Evolutionary conservation across 1,284 basidiomycete species (phyloP).

Genomic region (Takashimella koratensis): DNA sequence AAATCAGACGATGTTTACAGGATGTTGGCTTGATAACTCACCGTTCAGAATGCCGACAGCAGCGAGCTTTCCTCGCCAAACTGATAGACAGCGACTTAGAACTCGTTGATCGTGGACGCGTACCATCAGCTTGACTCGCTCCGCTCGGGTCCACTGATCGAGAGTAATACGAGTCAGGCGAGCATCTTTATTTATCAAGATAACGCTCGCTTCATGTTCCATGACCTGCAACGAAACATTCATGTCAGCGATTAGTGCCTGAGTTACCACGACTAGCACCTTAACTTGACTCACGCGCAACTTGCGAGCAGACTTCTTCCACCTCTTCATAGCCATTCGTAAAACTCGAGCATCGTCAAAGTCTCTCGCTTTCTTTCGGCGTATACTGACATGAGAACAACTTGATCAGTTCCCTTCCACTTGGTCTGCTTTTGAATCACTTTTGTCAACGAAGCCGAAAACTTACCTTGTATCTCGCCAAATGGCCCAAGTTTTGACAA

Average conservation of each 20-base stretch:
- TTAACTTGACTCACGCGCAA: neutral
- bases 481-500: slow-evolving; percentile 17
- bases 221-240: neutral
- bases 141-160: slow-evolving; percentile 10
- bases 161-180: slow-evolving; percentile 10
- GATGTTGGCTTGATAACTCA: neutral
- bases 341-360: slow-evolving; percentile 9
- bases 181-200: slow-evolving; percentile 7
- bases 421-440: no score
- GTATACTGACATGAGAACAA: no score
- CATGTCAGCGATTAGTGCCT: no score
- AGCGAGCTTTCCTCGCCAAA: slow-evolving; percentile 9
- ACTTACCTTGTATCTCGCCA: slow-evolving; percentile 24
- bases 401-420: no score
- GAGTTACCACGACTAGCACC: neutral
- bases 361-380: slow-evolving; percentile 1
- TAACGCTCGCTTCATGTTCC: slow-evolving; percentile 2
- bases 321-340: slow-evolving; percentile 10
- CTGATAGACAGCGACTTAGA: neutral
- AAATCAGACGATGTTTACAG: neutral
- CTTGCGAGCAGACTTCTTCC: slow-evolving; percentile 8
- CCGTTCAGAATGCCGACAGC: slow-evolving; percentile 1
- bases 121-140: slow-evolving; percentile 11
- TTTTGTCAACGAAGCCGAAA: no score
- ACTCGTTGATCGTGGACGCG: slow-evolving; percentile 12